Conservation (phyloP, 1,139 yeast species). For the Lizanozyma gosingica region DNA sequence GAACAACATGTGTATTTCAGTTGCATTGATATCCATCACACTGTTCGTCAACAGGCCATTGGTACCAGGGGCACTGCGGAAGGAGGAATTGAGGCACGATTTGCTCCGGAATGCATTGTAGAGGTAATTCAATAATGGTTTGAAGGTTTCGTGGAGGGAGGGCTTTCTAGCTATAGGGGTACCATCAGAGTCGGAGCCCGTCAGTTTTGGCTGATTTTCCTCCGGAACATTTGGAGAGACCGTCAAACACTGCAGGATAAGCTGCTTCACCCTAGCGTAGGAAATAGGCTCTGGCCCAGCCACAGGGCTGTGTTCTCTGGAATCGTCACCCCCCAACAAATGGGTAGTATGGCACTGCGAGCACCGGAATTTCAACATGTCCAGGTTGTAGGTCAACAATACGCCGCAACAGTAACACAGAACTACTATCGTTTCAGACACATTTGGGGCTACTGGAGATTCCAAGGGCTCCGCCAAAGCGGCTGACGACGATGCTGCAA, state of each 20-base stretch:
- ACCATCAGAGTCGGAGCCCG: neutral
- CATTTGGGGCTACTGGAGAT: too few relatives aligned
- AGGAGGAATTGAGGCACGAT: constrained; percentile 40
- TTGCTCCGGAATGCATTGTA: constrained; percentile 31
- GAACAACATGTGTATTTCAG: constrained; percentile 36
- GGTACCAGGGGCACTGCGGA: constrained; percentile 20
- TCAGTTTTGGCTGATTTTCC: constrained; percentile 5
- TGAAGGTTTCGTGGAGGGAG: constrained; percentile 31
- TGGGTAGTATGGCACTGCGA: constrained; percentile 47
- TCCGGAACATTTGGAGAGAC: constrained; percentile 8
- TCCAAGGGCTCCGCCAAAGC: too few relatives aligned
- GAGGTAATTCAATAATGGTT: constrained; percentile 41
- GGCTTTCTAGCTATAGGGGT: neutral
- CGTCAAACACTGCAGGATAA: constrained; percentile 22
- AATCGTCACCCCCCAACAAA: constrained; percentile 13
- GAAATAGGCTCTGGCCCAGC: constrained; percentile 12
- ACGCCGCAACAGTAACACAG: constrained; percentile 55
- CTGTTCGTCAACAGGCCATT: constrained; percentile 19
- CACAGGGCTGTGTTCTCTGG: constrained; percentile 5
- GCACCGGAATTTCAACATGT: constrained; percentile 45
- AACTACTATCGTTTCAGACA: neutral
- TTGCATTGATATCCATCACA: constrained; percentile 34
- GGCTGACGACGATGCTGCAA: too few relatives aligned
- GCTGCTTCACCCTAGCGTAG: constrained; percentile 15
- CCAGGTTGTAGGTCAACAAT: constrained; percentile 38